Evolutionary conservation across 2,329 filamentous ascomycete species (phyloP).

Genomic region (Pezicula neosporulosa): DNA sequence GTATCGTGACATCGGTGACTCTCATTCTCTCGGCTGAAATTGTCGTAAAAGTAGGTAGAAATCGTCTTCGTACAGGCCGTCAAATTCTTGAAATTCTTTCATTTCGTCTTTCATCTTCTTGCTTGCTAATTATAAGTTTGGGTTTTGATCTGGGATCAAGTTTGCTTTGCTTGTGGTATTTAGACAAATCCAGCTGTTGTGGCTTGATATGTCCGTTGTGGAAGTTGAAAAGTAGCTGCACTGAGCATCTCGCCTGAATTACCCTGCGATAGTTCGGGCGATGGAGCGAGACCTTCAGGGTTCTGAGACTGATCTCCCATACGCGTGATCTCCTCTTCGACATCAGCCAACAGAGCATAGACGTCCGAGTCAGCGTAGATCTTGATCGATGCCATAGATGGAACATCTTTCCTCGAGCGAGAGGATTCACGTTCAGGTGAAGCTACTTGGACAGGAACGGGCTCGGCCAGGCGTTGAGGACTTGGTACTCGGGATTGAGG

Average conservation of each 20-base stretch:
- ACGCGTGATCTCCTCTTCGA: conserved; percentile 56
- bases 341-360: conserved; percentile 63
- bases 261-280: not conserved
- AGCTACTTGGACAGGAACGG: conserved; percentile 16
- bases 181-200: not conserved
- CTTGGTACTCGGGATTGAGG: conserved; percentile 13
- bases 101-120: no score
- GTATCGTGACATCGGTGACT: no score
- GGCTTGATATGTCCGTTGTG: not conserved
- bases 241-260: conserved; percentile 1
- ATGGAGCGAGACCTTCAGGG: not conserved
- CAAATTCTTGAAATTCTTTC: no score
- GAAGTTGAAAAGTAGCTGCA: not conserved
- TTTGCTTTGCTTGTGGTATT: no score
- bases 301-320: conserved; percentile 24
- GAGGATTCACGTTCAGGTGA: not conserved
- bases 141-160: no score
- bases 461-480: conserved; percentile 17
- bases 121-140: no score
- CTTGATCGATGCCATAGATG: not conserved
- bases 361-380: conserved; percentile 67
- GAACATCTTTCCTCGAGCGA: not conserved
- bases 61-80: no score
- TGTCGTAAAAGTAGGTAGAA: no score
- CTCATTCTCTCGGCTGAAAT: no score